Percentiles rank a stretch among this genome's conserved stretches.
phyloP scores from a whole-genome alignment of 1,284 basidiomycete genomes.

The Exobasidium rhododendri region DNA sequence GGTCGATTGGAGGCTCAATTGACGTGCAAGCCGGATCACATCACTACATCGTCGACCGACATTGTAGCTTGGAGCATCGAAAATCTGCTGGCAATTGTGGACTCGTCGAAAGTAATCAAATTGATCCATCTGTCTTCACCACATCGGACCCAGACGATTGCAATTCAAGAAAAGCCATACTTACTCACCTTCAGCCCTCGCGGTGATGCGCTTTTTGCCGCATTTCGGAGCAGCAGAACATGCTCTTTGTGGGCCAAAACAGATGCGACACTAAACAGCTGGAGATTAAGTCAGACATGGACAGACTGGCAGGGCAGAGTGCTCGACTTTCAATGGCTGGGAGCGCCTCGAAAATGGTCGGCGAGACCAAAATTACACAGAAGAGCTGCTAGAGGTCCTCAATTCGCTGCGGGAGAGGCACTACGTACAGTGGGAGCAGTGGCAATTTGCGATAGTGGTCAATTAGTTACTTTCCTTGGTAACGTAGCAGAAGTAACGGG shows the following conservation, averaged over 20 bases:
- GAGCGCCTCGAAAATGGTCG: not conserved
- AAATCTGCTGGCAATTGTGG: constrained; percentile 6
- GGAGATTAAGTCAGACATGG: not conserved
- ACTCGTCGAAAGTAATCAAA: not conserved
- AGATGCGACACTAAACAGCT: not conserved
- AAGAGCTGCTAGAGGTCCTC: constrained; percentile 8
- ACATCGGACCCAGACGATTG: not conserved
- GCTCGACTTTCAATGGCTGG: constrained; percentile 9
- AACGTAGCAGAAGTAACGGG: not conserved
- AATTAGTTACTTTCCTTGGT: not conserved
- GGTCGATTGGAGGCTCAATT: constrained; percentile 3
- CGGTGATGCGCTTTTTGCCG: constrained; percentile 6
- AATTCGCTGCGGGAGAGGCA: not conserved
- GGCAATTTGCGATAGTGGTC: constrained; percentile 3
- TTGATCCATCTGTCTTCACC: constrained; percentile 3
- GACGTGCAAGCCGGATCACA: not conserved
- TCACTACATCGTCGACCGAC: not conserved
- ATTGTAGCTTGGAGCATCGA: not conserved
- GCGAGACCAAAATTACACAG: not conserved
- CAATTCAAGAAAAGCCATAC: not conserved
- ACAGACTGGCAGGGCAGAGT: constrained; percentile 4
- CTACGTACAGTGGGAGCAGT: not conserved
- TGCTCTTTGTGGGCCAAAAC: not conserved
- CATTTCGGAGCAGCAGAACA: not conserved
- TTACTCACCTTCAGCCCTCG: constrained; percentile 10